These are phyloP conservation scores for Coniochaeta sp. DNA, from an alignment of 2,329 filamentous ascomycete species.

Conservation along the genomic window DNA sequence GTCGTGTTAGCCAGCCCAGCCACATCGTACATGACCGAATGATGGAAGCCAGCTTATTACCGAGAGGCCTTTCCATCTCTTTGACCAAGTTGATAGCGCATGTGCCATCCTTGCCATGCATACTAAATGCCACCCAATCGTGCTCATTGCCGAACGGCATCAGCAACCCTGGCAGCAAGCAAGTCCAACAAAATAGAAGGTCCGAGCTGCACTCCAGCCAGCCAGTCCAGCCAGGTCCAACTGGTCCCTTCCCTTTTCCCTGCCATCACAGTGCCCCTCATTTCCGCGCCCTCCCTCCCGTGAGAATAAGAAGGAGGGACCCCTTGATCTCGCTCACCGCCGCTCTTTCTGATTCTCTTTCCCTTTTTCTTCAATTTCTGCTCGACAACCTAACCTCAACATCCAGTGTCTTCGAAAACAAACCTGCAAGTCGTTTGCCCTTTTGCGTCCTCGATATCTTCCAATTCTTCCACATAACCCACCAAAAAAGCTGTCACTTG, in stretches of 20 bases:
- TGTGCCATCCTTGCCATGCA: not conserved
- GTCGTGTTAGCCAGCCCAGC: too few species aligned
- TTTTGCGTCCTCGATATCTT: not conserved
- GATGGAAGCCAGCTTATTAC: too few species aligned
- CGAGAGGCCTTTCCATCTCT: too few species aligned
- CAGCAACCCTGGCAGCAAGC: too few species aligned
- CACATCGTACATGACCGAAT: too few species aligned
- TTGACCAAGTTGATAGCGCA: not conserved
- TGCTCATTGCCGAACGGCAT: not conserved
- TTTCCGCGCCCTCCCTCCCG: not conserved
- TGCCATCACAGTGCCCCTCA: not conserved
- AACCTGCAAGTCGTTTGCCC: too few species aligned
- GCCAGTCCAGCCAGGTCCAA: not conserved
- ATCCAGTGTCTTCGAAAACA: not conserved
- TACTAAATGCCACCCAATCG: not conserved
- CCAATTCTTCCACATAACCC: not conserved
- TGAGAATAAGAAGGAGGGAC: slow-evolving; percentile 7
- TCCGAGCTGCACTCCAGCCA: not conserved
- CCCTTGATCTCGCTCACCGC: not conserved
- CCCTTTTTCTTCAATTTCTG: not conserved
- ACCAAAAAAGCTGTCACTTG: not conserved
- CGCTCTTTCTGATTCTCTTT: not conserved
- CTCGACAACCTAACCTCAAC: not conserved
- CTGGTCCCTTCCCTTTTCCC: not conserved
- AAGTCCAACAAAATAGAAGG: not conserved